A percentile compares a stretch with the other conserved stretches of the same genome.
phyloP scores from a whole-genome alignment of 805 yeast genomes.

The Komagataella pseudopastoris region DNA sequence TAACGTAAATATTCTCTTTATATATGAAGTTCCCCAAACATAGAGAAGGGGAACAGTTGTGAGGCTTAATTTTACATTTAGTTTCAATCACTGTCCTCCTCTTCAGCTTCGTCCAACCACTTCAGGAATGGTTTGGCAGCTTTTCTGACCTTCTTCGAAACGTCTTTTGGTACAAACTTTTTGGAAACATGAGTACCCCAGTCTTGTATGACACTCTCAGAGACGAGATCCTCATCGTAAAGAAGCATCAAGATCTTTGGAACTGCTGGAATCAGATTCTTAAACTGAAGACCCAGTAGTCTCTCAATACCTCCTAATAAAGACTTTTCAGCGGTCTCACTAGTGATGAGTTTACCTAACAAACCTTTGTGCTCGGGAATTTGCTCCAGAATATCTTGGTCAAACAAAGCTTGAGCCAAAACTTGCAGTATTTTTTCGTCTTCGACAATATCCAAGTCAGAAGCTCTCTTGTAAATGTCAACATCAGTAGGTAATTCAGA shows the following conservation, averaged over 20 bases:
- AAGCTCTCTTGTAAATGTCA: constrained; percentile 84
- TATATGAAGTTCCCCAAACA: neutral
- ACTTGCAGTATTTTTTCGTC: constrained; percentile 79
- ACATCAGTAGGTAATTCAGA: constrained; percentile 65
- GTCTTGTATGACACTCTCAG: constrained; percentile 66
- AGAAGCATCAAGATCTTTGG: constrained; percentile 75
- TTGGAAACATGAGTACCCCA: constrained; percentile 92
- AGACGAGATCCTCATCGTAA: constrained; percentile 72
- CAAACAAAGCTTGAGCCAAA: constrained; percentile 80
- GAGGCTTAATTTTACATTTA: neutral
- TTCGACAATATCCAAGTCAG: constrained; percentile 57
- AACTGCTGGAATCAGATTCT: constrained; percentile 48
- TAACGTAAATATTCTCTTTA: neutral
- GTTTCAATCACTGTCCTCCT: constrained; percentile 35
- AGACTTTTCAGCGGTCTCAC: constrained; percentile 68
- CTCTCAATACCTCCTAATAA: constrained; percentile 95
- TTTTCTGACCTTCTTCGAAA: constrained; percentile 85
- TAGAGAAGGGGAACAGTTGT: neutral
- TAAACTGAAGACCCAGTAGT: constrained; percentile 71
- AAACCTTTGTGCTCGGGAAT: constrained; percentile 71
- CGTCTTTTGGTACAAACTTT: constrained; percentile 86
- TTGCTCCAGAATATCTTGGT: constrained; percentile 60
- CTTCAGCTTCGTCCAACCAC: constrained; percentile 93
- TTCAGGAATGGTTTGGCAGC: constrained; percentile 92
- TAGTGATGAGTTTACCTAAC: constrained; percentile 59